Evolutionary conservation across 169 alveolate species (phyloP), one percentile per base, ranked within the genome.

Genomic region (Cryptosporidium tyzzeri): DNA sequence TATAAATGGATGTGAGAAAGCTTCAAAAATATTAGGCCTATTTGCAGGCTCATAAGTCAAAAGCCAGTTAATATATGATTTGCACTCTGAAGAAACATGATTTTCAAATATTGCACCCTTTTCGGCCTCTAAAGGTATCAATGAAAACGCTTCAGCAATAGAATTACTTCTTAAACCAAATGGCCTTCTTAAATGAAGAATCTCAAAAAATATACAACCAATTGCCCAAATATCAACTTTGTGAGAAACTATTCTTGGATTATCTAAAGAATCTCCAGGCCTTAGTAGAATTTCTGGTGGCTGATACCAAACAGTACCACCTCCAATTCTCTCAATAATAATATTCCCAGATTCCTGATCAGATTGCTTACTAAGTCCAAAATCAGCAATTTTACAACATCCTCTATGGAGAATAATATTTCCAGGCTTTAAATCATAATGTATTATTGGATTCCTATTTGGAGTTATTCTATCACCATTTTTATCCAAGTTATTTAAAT

Each of bases 281-380:
- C 89, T 62, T 92, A 93, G 1, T 65, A 96, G 93, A 65, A 97
- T 95, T 84, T 96, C 98, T 14, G 98, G 98, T 9, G 98, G 97
- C 92, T 96, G 98, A 91, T 96, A 96, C 94, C 96, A 95, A 41
- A 96, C 93, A 12, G 98, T 96, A 45, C 98, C 98, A n/a, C 98
- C 98, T 8, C 98, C 98, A 18, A 93, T 94, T 94, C 96, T 86
- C 51, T 53, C 95, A 85, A 80, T 95, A 94, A 69, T 75, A 71
- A 41, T 85, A 33, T 23, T 44, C 35, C 69, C 86, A 31, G 70
- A 51, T 39, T 16, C 67, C 6, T 35, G 62, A 69, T 68, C 85
- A 69, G 84, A 61, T 44, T 67, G 91, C 86, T 95, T 94, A 37
- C 97, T 94, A 21, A 96, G 92, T 18, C 98, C 98, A 84, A 96